Percentiles rank a stretch among this genome's conserved stretches.
Conservation (phyloP, 164 flowering plant species). For the Malania oleifera region DNA sequence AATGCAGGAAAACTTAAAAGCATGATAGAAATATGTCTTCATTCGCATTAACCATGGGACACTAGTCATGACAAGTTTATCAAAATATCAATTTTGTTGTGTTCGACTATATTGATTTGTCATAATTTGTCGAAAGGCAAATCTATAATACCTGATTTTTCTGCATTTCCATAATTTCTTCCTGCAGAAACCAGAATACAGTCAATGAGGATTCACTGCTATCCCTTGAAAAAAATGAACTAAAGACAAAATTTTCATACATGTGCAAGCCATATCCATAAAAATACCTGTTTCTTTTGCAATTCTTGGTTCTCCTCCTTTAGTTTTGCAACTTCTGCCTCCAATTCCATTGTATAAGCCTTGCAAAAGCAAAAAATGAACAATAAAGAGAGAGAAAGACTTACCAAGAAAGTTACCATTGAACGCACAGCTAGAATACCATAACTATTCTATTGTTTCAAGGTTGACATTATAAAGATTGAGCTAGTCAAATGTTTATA, state of each 20-base stretch:
- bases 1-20: too few species aligned
- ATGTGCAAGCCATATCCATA: neutral
- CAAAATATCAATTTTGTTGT: neutral
- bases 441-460: neutral
- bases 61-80: neutral
- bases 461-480: neutral
- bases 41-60: neutral
- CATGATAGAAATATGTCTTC: too few species aligned
- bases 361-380: constrained; percentile 21
- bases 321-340: constrained; percentile 82
- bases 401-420: neutral
- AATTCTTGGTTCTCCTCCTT: constrained; percentile 78
- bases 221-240: neutral
- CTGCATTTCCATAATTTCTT: constrained; percentile 59
- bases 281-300: constrained; percentile 62
- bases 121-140: neutral
- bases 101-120: neutral
- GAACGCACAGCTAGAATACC: neutral
- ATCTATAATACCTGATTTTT: constrained; percentile 61
- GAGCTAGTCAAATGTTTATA: neutral
- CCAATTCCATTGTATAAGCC: constrained; percentile 96
- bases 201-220: neutral
- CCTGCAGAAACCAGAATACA: constrained; percentile 43
- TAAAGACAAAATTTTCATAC: too few species aligned
- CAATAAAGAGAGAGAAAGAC: too few species aligned